Conservation (phyloP, 805 yeast genomes). For the Saccharomycopsis sp. region DNA sequence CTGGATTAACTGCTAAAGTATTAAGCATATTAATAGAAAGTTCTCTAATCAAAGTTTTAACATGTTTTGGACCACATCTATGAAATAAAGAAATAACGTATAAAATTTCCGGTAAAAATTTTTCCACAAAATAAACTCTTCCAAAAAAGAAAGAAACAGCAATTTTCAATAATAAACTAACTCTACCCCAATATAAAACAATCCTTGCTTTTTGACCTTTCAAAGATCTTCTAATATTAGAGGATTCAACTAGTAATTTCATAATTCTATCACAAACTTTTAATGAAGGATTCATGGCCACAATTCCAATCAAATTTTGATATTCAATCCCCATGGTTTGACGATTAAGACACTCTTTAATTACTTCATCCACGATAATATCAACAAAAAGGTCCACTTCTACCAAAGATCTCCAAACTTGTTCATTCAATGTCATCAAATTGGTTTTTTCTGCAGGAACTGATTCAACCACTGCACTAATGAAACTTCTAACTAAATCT, state of each 20-base stretch:
- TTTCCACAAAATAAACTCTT: constrained; percentile 46
- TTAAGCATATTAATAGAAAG: constrained; percentile 40
- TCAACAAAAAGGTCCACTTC: constrained; percentile 44
- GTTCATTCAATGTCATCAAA: constrained; percentile 43
- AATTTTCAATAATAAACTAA: constrained; percentile 55
- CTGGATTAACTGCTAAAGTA: constrained; percentile 38
- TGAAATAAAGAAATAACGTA: constrained; percentile 47
- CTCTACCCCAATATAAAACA: constrained; percentile 57
- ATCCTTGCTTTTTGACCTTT: constrained; percentile 31
- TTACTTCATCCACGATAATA: constrained; percentile 59
- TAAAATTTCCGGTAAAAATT: constrained; percentile 62
- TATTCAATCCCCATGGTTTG: constrained; percentile 68
- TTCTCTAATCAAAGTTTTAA: constrained; percentile 37
- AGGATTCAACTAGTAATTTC: constrained; percentile 41
- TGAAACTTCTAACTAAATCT: constrained; percentile 46
- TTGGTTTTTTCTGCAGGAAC: constrained; percentile 39
- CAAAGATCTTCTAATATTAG: constrained; percentile 39
- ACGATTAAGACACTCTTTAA: constrained; percentile 63
- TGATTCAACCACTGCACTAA: constrained; percentile 51
- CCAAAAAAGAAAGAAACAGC: constrained; percentile 63
- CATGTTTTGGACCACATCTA: constrained; percentile 19
- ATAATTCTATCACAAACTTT: constrained; percentile 61
- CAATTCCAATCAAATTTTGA: constrained; percentile 50
- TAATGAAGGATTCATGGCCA: constrained; percentile 58
- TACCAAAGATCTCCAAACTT: constrained; percentile 53